phyloP scores from a whole-genome alignment of 2,329 filamentous ascomycete species.

The Stemphylium lycopersici region DNA sequence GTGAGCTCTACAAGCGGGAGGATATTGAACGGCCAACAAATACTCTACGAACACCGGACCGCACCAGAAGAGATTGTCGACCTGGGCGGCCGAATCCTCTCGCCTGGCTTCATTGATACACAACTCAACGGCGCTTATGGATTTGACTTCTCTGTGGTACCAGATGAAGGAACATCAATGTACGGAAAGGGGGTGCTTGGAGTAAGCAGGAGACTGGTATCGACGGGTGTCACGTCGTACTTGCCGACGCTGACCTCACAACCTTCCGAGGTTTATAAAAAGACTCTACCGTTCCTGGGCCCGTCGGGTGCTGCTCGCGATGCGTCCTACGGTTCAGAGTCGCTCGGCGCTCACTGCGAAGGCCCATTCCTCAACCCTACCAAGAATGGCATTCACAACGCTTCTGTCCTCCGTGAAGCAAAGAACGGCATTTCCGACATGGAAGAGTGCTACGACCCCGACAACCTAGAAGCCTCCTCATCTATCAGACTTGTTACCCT shows the following conservation, averaged over 20 bases:
- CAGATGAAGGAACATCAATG: constrained; percentile 61
- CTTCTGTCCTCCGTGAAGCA: constrained; percentile 70
- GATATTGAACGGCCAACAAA: constrained; percentile 73
- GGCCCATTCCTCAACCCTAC: constrained; percentile 83
- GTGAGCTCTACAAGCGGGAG: constrained; percentile 81
- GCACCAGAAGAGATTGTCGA: constrained; percentile 78
- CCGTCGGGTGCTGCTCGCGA: constrained; percentile 68
- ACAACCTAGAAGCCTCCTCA: constrained; percentile 62
- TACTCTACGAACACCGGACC: constrained; percentile 70
- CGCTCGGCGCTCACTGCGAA: constrained; percentile 87
- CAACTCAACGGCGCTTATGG: constrained; percentile 93
- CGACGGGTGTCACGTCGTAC: constrained; percentile 87
- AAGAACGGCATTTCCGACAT: constrained; percentile 68
- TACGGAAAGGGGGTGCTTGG: constrained; percentile 76
- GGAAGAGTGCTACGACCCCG: constrained; percentile 72
- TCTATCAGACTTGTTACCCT: constrained; percentile 81
- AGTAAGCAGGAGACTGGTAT: constrained; percentile 73
- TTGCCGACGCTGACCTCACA: constrained; percentile 86
- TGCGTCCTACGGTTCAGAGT: constrained; percentile 77
- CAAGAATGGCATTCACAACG: constrained; percentile 87
- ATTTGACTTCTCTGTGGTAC: constrained; percentile 85
- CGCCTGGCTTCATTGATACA: constrained; percentile 86
- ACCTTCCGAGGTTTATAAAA: constrained; percentile 78
- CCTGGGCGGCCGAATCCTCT: constrained; percentile 80
- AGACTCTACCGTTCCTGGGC: constrained; percentile 76